These are phyloP conservation scores for Eucalyptus curtisii DNA, from an alignment of 345 rosid species.

Conservation along the genomic window DNA sequence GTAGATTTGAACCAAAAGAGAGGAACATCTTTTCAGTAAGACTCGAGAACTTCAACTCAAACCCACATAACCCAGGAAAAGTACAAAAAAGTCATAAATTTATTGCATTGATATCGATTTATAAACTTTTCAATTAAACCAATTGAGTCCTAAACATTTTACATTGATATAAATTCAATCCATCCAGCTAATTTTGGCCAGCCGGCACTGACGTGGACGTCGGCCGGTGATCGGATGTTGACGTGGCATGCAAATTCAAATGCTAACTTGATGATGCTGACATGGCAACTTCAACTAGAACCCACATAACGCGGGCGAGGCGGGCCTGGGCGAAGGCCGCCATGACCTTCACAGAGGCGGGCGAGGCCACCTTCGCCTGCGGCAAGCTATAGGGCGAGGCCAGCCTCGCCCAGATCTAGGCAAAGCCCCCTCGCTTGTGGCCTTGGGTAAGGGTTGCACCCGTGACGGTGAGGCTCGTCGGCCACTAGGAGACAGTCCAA, in stretches of 20 bases:
- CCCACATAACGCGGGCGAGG: no score
- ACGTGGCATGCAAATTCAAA: no score
- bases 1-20: neutral
- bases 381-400: no score
- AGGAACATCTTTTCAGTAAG: neutral
- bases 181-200: fast-evolving
- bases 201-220: fast-evolving
- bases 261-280: no score
- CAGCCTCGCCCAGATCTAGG: fast-evolving
- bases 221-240: fast-evolving
- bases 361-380: fast-evolving
- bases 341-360: fast-evolving
- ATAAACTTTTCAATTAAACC: fast-evolving
- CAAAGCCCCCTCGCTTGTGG: fast-evolving
- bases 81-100: fast-evolving
- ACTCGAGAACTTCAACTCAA: neutral
- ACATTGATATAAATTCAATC: no score
- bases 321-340: fast-evolving
- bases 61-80: fast-evolving
- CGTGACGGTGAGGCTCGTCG: fast-evolving
- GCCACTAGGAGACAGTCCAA: no score
- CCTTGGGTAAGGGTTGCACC: fast-evolving
- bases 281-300: no score
- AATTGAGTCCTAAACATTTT: no score
- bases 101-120: fast-evolving